Percentiles rank a stretch among this genome's conserved stretches.
Conservation (phyloP, 768 basidiomycete species). For the Leccinum arenicola region DNA sequence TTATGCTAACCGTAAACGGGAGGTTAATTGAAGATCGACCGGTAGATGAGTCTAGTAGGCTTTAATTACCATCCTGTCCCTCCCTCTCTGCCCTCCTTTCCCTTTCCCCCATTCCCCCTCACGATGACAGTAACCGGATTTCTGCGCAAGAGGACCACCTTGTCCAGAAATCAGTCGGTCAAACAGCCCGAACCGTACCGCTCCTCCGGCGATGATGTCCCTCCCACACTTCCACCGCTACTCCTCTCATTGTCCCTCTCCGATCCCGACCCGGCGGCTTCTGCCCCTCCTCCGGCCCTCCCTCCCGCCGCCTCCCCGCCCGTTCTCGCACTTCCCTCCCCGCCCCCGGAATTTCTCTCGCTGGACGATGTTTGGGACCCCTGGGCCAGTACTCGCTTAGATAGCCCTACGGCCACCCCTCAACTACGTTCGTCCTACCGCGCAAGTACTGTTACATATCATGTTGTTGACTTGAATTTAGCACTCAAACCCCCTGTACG, state of each 20-base stretch:
- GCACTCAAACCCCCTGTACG: background rate
- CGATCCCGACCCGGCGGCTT: constrained; percentile 22
- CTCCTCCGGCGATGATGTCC: constrained; percentile 17
- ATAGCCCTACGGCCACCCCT: background rate
- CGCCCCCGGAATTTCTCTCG: background rate
- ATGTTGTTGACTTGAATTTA: constrained; percentile 2
- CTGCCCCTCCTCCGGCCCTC: background rate
- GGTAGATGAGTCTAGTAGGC: constrained; percentile 5
- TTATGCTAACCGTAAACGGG: constrained; percentile 11
- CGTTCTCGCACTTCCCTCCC: background rate
- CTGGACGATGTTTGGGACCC: constrained; percentile 24
- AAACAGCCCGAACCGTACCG: background rate
- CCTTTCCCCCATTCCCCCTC: background rate
- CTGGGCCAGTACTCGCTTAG: constrained; percentile 16
- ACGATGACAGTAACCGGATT: constrained; percentile 47
- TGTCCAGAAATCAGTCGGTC: background rate
- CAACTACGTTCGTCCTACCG: constrained; percentile 15
- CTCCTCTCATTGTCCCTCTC: constrained; percentile 37
- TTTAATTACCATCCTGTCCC: background rate
- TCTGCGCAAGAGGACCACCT: constrained; percentile 49
- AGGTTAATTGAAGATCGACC: constrained; percentile 21
- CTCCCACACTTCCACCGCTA: constrained; percentile 38
- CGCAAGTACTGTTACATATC: too few species aligned
- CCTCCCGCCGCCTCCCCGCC: constrained; percentile 21
- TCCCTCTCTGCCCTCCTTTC: background rate